Evolutionary conservation across 805 yeast species (phyloP).

Genomic region (Metschnikowia similis): DNA sequence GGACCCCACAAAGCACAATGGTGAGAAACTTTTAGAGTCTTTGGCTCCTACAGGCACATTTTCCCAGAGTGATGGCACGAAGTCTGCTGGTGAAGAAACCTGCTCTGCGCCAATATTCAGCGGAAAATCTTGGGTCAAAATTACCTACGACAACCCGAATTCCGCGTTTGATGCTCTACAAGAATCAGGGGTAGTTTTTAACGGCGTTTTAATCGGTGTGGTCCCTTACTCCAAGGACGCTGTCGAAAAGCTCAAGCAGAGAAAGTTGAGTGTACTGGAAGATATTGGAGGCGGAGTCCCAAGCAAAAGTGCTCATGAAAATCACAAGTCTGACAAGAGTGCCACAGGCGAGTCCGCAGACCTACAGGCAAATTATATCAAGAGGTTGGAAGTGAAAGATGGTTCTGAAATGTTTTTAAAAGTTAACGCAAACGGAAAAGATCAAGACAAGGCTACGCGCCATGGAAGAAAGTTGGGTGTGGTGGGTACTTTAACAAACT

Average conservation of each 20-base stretch:
- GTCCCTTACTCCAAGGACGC: slow-evolving; percentile 61
- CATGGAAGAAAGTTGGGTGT: slow-evolving; percentile 30
- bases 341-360: slow-evolving; percentile 12
- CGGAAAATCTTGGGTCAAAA: slow-evolving; percentile 88
- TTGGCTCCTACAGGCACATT: slow-evolving; percentile 14
- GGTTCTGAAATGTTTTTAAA: slow-evolving; percentile 36
- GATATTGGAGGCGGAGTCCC: slow-evolving; percentile 42
- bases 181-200: slow-evolving; percentile 72
- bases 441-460: slow-evolving; percentile 19
- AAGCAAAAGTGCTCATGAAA: slow-evolving; percentile 8
- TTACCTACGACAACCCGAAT: slow-evolving; percentile 72
- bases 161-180: slow-evolving; percentile 80
- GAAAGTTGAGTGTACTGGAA: slow-evolving; percentile 40
- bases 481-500: slow-evolving; percentile 30
- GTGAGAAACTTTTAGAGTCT: slow-evolving; percentile 6
- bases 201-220: slow-evolving; percentile 64
- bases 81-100: not conserved
- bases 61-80: not conserved
- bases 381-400: slow-evolving; percentile 36
- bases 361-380: slow-evolving; percentile 20
- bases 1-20: slow-evolving; percentile 6
- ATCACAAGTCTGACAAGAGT: slow-evolving; percentile 10
- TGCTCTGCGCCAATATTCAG: slow-evolving; percentile 59
- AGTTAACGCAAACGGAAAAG: slow-evolving; percentile 16
- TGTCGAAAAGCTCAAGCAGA: slow-evolving; percentile 53